A percentile compares a stretch with the other conserved stretches of the same genome.
Conservation (phyloP, 495 filamentous ascomycete species). For the Beverwykella pulmonaria region DNA sequence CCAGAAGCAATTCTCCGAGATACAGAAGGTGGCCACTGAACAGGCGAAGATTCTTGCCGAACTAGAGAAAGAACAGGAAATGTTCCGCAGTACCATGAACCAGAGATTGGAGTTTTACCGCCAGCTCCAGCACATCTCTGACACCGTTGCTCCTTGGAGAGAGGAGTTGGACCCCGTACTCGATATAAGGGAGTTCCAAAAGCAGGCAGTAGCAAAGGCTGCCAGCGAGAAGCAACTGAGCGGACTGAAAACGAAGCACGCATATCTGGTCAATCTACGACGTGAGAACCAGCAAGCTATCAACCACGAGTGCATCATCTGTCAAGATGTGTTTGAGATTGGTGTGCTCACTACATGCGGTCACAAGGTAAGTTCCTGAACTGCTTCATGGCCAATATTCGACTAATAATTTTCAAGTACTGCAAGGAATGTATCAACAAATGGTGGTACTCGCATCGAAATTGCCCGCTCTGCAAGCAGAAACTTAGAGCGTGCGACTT, state of each 20-base stretch:
- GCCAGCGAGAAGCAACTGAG: constrained; percentile 57
- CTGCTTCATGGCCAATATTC: background rate
- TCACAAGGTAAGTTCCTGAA: constrained; percentile 50
- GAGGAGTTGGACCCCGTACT: constrained; percentile 55
- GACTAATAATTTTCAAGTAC: constrained; percentile 52
- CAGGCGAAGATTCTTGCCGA: constrained; percentile 65
- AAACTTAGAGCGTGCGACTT: constrained; percentile 64
- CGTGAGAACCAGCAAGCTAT: constrained; percentile 56
- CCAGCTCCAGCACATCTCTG: constrained; percentile 85
- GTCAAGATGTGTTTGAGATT: constrained; percentile 67
- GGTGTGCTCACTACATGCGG: constrained; percentile 89
- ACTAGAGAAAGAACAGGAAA: constrained; percentile 71
- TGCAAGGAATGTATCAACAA: constrained; percentile 79
- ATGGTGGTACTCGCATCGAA: constrained; percentile 60
- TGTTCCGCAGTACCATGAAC: constrained; percentile 78
- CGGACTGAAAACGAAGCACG: constrained; percentile 65
- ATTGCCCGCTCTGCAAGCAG: constrained; percentile 67
- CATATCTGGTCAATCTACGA: constrained; percentile 68
- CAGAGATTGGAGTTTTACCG: constrained; percentile 82
- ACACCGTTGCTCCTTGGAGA: constrained; percentile 76
- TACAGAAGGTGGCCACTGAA: constrained; percentile 62
- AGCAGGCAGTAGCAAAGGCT: constrained; percentile 51
- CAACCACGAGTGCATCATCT: constrained; percentile 76
- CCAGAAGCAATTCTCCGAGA: constrained; percentile 55
- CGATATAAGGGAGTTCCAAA: constrained; percentile 44